A percentile compares a stretch with the other conserved stretches of the same genome.
Evolutionary conservation across 176 grass and related monocot genomes (phyloP).

Genomic region (Zoysia japonica): DNA sequence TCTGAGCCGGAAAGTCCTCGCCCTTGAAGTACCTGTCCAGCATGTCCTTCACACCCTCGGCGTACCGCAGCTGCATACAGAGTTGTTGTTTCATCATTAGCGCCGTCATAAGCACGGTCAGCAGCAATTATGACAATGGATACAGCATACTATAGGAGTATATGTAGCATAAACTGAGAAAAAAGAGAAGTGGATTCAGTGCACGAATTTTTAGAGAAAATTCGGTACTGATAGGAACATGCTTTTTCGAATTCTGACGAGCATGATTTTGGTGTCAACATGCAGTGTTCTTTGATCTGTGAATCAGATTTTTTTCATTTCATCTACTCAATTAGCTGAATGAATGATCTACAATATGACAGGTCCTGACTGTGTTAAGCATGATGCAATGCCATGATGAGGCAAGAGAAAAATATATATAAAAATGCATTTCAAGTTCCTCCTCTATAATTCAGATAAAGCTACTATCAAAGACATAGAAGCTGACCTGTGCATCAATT

Average conservation of each 20-base stretch:
- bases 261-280: not conserved
- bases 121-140: not conserved
- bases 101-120: not conserved
- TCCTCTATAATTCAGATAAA: not conserved
- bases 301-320: not conserved
- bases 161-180: not conserved
- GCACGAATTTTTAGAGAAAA: not conserved
- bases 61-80: conserved; percentile 68
- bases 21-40: conserved; percentile 90
- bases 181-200: not conserved
- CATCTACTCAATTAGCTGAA: not conserved
- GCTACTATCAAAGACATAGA: not conserved
- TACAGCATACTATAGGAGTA: not conserved
- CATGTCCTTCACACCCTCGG: conserved; percentile 80
- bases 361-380: no score
- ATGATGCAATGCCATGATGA: not conserved
- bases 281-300: not conserved
- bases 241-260: not conserved
- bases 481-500: conserved; percentile 72
- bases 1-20: conserved; percentile 69
- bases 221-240: not conserved
- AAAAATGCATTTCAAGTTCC: not conserved
- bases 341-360: not conserved
- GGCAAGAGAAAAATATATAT: not conserved
- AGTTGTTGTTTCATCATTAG: not conserved